Evolutionary conservation across 495 filamentous ascomycete species (phyloP).

Genomic region (Staphylotrichum longicolle): DNA sequence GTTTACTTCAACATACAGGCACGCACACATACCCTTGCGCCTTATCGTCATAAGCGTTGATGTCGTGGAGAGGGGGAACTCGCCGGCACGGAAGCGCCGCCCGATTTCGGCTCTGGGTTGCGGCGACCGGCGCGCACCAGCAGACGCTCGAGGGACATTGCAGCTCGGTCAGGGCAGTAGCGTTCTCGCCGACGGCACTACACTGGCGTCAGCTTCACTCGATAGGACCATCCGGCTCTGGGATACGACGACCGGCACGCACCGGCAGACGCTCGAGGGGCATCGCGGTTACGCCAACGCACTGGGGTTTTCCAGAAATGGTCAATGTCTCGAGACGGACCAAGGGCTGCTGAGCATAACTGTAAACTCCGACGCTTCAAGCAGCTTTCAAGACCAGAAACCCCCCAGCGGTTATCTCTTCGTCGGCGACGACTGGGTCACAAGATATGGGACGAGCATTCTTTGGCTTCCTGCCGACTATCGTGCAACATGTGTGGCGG

Average conservation of each 20-base stretch:
- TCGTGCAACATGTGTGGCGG: too few relatives aligned
- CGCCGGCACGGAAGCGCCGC: too few relatives aligned
- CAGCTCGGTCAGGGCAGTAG: neutral
- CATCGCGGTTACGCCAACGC: neutral
- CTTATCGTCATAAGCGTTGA: too few relatives aligned
- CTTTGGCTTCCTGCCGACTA: conserved; percentile 9
- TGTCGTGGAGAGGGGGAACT: too few relatives aligned
- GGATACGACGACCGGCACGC: neutral
- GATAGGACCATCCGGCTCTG: neutral
- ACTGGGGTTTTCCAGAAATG: conserved; percentile 8
- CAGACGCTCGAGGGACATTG: too few relatives aligned
- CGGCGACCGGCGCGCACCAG: too few relatives aligned
- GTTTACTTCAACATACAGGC: too few relatives aligned
- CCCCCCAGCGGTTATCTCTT: neutral
- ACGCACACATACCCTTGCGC: too few relatives aligned
- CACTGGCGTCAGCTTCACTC: too few relatives aligned
- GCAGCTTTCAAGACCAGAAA: neutral
- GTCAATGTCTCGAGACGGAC: conserved; percentile 3
- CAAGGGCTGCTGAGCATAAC: too few relatives aligned
- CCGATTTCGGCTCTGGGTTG: too few relatives aligned
- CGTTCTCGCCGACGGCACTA: neutral
- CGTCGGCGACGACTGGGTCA: neutral
- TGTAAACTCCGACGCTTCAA: too few relatives aligned
- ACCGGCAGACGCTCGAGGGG: neutral
- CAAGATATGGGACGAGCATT: neutral